Evolutionary conservation across 441 rosid species (phyloP).

Genomic region (Gossypium gossypioides): DNA sequence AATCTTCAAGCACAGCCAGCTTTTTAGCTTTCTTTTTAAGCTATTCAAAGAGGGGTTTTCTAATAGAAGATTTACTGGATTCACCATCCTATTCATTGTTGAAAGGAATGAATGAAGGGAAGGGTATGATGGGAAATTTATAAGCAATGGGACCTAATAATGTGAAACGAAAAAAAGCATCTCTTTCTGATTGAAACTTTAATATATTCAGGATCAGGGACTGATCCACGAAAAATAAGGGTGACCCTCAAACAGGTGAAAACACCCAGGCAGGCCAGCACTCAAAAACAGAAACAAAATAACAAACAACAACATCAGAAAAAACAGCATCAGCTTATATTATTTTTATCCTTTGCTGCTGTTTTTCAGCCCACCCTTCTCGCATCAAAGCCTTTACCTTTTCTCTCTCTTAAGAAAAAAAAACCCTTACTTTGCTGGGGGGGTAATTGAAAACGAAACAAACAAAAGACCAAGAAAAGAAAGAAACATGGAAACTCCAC

Average conservation of each 20-base stretch:
- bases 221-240: background rate
- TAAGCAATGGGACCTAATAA: background rate
- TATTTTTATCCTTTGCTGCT: constrained; percentile 13
- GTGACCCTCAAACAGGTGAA: constrained; percentile 17
- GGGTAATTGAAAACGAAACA: constrained; percentile 3
- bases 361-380: constrained; percentile 9
- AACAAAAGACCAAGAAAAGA: background rate
- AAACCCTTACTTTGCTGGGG: background rate
- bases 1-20: background rate
- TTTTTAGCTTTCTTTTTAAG: background rate
- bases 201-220: no score
- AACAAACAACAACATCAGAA: constrained; percentile 18
- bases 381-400: constrained; percentile 1
- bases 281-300: background rate
- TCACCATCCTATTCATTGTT: background rate
- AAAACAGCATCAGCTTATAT: constrained; percentile 26
- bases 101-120: background rate
- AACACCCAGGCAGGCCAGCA: background rate
- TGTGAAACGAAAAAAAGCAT: constrained; percentile 7
- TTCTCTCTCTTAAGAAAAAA: constrained; percentile 9
- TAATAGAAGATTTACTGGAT: background rate
- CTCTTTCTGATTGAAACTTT: constrained; percentile 2
- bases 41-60: background rate
- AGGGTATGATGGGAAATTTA: constrained; percentile 14
- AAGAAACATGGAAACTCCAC: constrained; percentile 30